A percentile compares a stretch with the other conserved stretches of the same genome.
Conservation (phyloP, 2,329 filamentous ascomycete genomes). For the Cadophora gregata region DNA sequence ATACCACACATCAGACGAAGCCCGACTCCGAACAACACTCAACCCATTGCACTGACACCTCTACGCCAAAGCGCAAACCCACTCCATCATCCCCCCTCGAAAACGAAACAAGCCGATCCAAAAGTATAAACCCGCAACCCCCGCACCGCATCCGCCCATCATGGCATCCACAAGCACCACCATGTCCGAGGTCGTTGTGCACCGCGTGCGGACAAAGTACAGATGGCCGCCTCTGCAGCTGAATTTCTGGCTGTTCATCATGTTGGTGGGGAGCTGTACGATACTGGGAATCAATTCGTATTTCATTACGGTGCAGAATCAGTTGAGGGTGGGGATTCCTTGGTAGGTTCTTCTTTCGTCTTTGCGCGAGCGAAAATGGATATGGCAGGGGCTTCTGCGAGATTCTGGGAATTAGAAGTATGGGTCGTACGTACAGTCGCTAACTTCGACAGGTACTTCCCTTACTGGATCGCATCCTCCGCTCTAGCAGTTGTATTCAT, state of each 20-base stretch:
- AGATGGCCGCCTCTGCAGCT: slow-evolving; percentile 73
- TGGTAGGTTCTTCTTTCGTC: slow-evolving; percentile 54
- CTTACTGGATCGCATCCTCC: slow-evolving; percentile 66
- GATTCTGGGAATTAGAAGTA: neutral
- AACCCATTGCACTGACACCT: neutral
- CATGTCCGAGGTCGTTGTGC: slow-evolving; percentile 38
- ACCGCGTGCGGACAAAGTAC: slow-evolving; percentile 51
- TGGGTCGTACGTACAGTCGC: neutral
- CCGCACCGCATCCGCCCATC: neutral
- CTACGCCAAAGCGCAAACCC: neutral
- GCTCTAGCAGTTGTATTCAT: slow-evolving; percentile 71
- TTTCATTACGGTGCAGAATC: slow-evolving; percentile 64
- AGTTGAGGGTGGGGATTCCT: slow-evolving; percentile 60
- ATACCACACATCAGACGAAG: neutral
- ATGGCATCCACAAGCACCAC: slow-evolving; percentile 41
- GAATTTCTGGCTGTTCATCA: slow-evolving; percentile 71
- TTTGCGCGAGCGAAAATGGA: neutral
- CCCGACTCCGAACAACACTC: neutral
- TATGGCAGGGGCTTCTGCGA: neutral
- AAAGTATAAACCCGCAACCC: neutral
- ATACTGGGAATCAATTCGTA: slow-evolving; percentile 66
- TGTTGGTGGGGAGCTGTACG: slow-evolving; percentile 63
- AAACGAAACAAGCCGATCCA: neutral
- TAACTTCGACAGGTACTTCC: slow-evolving; percentile 63
- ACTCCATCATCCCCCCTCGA: neutral